Conservation (phyloP, 2,329 filamentous ascomycete genomes). For the Aspergillus costaricaensis region DNA sequence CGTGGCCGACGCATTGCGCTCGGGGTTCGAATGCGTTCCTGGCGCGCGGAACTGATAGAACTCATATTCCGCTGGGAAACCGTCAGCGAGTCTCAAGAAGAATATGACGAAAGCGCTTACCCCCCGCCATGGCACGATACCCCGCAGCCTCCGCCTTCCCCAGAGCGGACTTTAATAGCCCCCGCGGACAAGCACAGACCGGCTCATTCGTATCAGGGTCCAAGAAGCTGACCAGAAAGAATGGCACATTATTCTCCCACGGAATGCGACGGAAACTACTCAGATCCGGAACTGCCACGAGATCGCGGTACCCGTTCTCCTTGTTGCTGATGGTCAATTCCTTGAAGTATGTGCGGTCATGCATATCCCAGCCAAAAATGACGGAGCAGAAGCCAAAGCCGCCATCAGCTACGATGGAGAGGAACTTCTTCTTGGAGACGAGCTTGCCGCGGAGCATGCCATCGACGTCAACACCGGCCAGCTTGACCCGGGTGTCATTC, state of each 20-base stretch:
- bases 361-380: slow-evolving; percentile 97
- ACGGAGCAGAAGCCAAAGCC: slow-evolving; percentile 95
- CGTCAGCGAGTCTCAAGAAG: slow-evolving; percentile 12
- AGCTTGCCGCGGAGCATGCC: slow-evolving; percentile 86
- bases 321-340: slow-evolving; percentile 87
- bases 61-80: slow-evolving; percentile 76
- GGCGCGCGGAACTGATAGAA: slow-evolving; percentile 89
- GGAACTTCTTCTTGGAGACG: slow-evolving; percentile 89
- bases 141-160: slow-evolving; percentile 68
- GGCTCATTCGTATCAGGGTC: slow-evolving; percentile 75
- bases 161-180: slow-evolving; percentile 68
- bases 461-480: slow-evolving; percentile 85
- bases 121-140: slow-evolving; percentile 86
- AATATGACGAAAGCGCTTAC: slow-evolving; percentile 52
- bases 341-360: slow-evolving; percentile 83
- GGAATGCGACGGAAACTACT: slow-evolving; percentile 78
- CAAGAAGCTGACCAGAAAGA: slow-evolving; percentile 80
- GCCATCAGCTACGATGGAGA: slow-evolving; percentile 75
- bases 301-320: slow-evolving; percentile 84
- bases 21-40: slow-evolving; percentile 45
- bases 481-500: slow-evolving; percentile 77
- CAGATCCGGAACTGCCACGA: slow-evolving; percentile 80
- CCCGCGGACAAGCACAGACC: slow-evolving; percentile 76
- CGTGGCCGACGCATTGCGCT: slow-evolving; percentile 67
- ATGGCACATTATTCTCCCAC: slow-evolving; percentile 84